Evolutionary conservation across 108 stramenopile species (phyloP), one percentile per base, ranked within the genome.

Genomic region (Craspedostauros australis): DNA sequence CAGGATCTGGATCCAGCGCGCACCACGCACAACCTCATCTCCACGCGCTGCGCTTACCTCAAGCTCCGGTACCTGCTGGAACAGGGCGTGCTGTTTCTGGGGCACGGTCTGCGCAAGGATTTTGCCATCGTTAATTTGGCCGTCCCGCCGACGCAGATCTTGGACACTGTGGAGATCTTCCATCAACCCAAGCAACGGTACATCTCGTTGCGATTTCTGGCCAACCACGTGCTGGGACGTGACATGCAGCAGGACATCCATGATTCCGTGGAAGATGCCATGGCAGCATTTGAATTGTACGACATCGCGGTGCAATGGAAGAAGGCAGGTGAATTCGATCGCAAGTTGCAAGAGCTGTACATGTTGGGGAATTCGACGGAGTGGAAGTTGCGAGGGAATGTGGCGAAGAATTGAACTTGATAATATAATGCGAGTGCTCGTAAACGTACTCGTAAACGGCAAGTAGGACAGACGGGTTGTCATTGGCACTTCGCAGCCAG

Each of bases 221-320:
- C 87, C 7, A 87, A 93, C 54, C 90, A 76, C 49, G 71, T 97
- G 18, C 64, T 97, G 39, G 70, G 69, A 5, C 66, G 84, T 31
- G 94, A 90, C 60, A 95, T 97, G 73, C 96, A 98, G 64, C 85
- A 83, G 52, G 93, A 95, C 42, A 79, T 84, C 19, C 97, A 98
- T 62, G 96, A 97, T 47, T 93, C 91, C 26, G 76, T 96, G 36
- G 95, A 97, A 64, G 97, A 98, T 72, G 92, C 96, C 5, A 65
- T 54, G 40, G 77, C 88, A 19, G 88, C 92, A 4, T 58, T 70
- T 51, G 79, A 84, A 33, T 54, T 92, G 5, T 93, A 86, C 54
- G 46, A 51, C 9, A 82, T 70, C 32, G 84, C 85, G 0, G 12
- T 76, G 54, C 52, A 50, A 36, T 74, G 87, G 66, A 85, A 83